Base-by-base conservation (phyloP, 768 basidiomycete species). In the Punctularia strigosozonata region DNA sequence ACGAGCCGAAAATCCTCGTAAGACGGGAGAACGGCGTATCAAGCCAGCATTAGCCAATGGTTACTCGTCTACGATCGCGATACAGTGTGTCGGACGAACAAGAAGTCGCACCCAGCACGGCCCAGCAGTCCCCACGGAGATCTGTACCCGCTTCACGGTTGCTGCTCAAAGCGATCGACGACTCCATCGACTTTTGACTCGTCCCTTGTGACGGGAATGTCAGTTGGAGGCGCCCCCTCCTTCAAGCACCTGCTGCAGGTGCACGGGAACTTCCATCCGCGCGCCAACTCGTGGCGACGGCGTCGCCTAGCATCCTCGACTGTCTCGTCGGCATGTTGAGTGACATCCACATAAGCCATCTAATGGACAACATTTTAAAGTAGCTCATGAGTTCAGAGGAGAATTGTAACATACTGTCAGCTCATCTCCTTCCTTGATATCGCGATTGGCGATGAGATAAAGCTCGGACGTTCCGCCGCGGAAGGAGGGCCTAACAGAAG, bases 241-340 rank as follows among this genome's bases (percentile, higher is more conserved):
- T 59, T 62, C 25, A 57, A 51, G 52, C 87, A 89, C 31, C 74
- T 69, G 39, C 65, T 57, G 53, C 87, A 90, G 36, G 62, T 56
- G 51, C 87, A 90, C 8, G 81, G 75, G 53, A 89, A 87, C 41
- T 69, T 66, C 87, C 87, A 90, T 24, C 87, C 86, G 31, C 80
- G 69, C 18, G 73, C 83, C 25, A 90, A 69, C 62, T 86, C 82
- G 48, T 67, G 64, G 23, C 87, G 70, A 45, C 86, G 64, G 31
- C 80, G 67, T 40, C 74, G 65, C 40, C 81, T 66, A 37, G 76
- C 73, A 21, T 79, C 75, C 3, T 59, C 54, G 7, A 53, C 45
- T 24, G 65, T 64, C 58, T 85, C 82, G 20, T 51, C 72, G 1
- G 63, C 52, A 41, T 64, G 71, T 50, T 73, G 71, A 0, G 61